Percentiles rank a stretch among this genome's conserved stretches.
Evolutionary conservation across 768 basidiomycete genomes (phyloP).

Genomic region (Naganishia vishniacii): DNA sequence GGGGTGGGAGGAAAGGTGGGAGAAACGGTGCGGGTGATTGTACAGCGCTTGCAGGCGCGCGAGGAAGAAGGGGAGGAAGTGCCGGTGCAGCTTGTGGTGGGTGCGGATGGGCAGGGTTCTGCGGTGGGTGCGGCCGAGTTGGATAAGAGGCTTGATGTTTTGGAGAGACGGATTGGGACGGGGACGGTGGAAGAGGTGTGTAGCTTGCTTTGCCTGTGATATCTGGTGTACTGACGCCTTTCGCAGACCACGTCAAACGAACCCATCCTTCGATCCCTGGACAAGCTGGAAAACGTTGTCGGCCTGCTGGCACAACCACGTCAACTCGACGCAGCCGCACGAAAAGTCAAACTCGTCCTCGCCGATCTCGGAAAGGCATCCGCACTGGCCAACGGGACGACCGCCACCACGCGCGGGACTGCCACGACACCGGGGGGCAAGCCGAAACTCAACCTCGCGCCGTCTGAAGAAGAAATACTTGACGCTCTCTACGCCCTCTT

Average conservation of each 20-base stretch:
- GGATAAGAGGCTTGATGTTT: slow-evolving; percentile 73
- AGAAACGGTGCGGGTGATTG: not conserved
- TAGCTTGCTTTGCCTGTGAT: not conserved
- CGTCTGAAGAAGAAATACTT: slow-evolving; percentile 44
- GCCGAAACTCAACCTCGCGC: slow-evolving; percentile 15
- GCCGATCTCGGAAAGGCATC: slow-evolving; percentile 82
- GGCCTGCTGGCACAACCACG: slow-evolving; percentile 87
- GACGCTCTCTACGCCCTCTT: slow-evolving; percentile 49
- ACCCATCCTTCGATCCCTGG: slow-evolving; percentile 67
- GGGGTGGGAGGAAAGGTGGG: too few species aligned
- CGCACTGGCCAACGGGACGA: slow-evolving; percentile 27
- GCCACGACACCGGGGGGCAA: not conserved
- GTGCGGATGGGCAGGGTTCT: slow-evolving; percentile 68
- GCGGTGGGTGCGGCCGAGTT: slow-evolving; percentile 58
- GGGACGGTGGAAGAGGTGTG: slow-evolving; percentile 76
- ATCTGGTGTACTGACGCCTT: not conserved
- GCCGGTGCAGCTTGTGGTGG: not conserved
- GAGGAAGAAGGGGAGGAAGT: not conserved
- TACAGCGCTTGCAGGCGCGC: slow-evolving; percentile 16
- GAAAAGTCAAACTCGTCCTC: slow-evolving; percentile 82
- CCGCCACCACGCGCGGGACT: not conserved
- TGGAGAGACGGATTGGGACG: slow-evolving; percentile 79
- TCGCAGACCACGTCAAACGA: not conserved
- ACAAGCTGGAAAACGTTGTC: slow-evolving; percentile 76
- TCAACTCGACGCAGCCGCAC: slow-evolving; percentile 89